phyloP scores from a whole-genome alignment of 495 filamentous ascomycete species.

The Xylaria cubensis region DNA sequence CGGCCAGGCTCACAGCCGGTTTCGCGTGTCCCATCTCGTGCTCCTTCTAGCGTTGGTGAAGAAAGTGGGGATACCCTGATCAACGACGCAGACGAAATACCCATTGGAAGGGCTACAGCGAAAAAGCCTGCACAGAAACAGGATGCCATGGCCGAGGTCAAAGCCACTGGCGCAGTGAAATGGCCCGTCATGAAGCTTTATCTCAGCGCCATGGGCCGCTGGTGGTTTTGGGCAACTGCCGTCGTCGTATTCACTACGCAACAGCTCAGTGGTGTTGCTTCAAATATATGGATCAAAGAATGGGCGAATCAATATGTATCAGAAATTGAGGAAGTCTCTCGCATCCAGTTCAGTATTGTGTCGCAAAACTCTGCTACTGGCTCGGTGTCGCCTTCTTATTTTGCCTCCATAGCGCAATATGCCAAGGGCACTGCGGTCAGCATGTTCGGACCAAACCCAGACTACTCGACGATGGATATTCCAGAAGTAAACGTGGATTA shows the following conservation, averaged over 20 bases:
- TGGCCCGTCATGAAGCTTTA: conserved; percentile 85
- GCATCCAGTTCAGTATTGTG: conserved; percentile 42
- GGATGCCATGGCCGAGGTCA: conserved; percentile 69
- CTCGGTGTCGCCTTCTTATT: conserved; percentile 40
- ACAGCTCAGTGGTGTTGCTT: conserved; percentile 82
- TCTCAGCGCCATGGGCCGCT: conserved; percentile 84
- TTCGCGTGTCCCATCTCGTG: conserved; percentile 75
- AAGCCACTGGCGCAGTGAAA: conserved; percentile 84
- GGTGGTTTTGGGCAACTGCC: conserved; percentile 90
- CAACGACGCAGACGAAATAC: conserved; percentile 47
- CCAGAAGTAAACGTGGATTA: conserved; percentile 77
- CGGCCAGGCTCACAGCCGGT: conserved; percentile 67
- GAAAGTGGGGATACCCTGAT: conserved; percentile 56
- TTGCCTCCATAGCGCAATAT: conserved; percentile 44
- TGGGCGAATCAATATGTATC: conserved; percentile 71
- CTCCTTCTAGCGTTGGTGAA: conserved; percentile 70
- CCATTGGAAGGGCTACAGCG: conserved; percentile 43
- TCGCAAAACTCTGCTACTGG: conserved; percentile 39
- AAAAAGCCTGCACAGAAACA: conserved; percentile 57
- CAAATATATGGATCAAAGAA: conserved; percentile 91
- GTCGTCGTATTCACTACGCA: conserved; percentile 76
- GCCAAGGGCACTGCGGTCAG: conserved; percentile 36
- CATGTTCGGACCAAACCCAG: conserved; percentile 29
- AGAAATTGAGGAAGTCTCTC: conserved; percentile 36
- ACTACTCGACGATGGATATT: conserved; percentile 40